Percentiles rank a stretch among this genome's conserved stretches.
Evolutionary conservation across 2,329 filamentous ascomycete genomes (phyloP).

Genomic region (Berkeleyomyces basicola): DNA sequence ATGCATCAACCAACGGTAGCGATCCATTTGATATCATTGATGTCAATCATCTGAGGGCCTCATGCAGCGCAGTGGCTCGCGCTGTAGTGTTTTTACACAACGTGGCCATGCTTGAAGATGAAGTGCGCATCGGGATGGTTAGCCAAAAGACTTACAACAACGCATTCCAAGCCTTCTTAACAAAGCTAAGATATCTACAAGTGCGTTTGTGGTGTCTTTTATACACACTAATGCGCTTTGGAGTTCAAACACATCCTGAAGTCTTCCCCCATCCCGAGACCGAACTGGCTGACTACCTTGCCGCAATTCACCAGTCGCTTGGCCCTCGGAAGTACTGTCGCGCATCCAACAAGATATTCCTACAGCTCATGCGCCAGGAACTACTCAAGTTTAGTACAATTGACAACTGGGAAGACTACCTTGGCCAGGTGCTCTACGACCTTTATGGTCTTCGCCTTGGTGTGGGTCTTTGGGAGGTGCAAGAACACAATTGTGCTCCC

Average conservation of each 20-base stretch:
- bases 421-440: slow-evolving; percentile 72
- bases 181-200: slow-evolving; percentile 71
- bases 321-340: slow-evolving; percentile 78
- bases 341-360: slow-evolving; percentile 67
- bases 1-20: slow-evolving; percentile 25
- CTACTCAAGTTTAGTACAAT: slow-evolving; percentile 59
- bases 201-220: slow-evolving; percentile 76
- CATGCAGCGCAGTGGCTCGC: slow-evolving; percentile 53
- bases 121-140: slow-evolving; percentile 60
- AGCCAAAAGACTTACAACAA: slow-evolving; percentile 41
- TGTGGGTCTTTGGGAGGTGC: slow-evolving; percentile 45
- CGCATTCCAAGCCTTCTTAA: slow-evolving; percentile 36
- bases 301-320: slow-evolving; percentile 66
- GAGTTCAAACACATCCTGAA: slow-evolving; percentile 41
- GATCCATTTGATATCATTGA: slow-evolving; percentile 65
- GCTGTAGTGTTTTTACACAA: slow-evolving; percentile 62
- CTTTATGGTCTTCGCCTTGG: slow-evolving; percentile 67
- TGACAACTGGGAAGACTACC: slow-evolving; percentile 70
- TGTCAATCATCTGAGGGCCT: slow-evolving; percentile 56
- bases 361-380: slow-evolving; percentile 78
- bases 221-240: slow-evolving; percentile 64
- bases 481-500: slow-evolving; percentile 63
- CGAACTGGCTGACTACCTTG: slow-evolving; percentile 62
- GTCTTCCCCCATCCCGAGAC: slow-evolving; percentile 50
- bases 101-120: slow-evolving; percentile 68